Conservation (phyloP, 176 grass and related monocot species). For the Microstegium vimineum region DNA sequence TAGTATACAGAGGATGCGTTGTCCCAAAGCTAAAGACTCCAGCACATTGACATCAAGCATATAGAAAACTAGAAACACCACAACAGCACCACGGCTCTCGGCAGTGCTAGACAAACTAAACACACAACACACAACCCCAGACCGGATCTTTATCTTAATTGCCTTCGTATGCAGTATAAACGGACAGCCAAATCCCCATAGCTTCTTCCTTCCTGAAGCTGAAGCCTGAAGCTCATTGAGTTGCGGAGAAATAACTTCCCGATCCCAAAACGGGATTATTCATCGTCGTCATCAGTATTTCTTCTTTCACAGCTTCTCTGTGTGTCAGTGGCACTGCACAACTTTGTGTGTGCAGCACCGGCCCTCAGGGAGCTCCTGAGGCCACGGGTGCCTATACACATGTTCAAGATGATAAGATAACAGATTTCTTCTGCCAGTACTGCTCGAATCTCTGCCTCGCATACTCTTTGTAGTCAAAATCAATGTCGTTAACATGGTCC, state of each 20-base stretch:
- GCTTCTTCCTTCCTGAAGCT: slow-evolving; percentile 33
- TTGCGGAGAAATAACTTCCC: slow-evolving; percentile 5
- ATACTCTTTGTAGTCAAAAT: slow-evolving; percentile 94
- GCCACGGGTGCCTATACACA: slow-evolving; percentile 6
- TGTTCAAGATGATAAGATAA: slow-evolving; percentile 24
- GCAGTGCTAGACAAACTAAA: slow-evolving; percentile 6
- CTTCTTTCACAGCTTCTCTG: slow-evolving; percentile 17
- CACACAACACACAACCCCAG: background rate
- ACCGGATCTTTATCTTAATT: slow-evolving; percentile 26
- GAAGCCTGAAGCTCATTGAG: slow-evolving; percentile 14
- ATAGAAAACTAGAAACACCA: slow-evolving; percentile 12
- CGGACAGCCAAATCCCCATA: slow-evolving; percentile 2
- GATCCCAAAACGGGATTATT: slow-evolving; percentile 23
- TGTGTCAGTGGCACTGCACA: slow-evolving; percentile 16
- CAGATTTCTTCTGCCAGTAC: slow-evolving; percentile 72
- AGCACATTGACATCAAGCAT: slow-evolving; percentile 7
- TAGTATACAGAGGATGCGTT: background rate
- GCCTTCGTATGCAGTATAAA: background rate
- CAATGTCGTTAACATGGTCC: slow-evolving; percentile 88
- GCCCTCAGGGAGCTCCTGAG: slow-evolving; percentile 29
- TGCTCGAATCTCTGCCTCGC: slow-evolving; percentile 90
- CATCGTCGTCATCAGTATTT: background rate
- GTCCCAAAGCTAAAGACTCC: background rate
- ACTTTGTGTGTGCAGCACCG: slow-evolving; percentile 1
- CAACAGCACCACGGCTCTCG: background rate